Base-by-base conservation (phyloP, 169 alveolate genomes). In the Toxoplasma gondii region DNA sequence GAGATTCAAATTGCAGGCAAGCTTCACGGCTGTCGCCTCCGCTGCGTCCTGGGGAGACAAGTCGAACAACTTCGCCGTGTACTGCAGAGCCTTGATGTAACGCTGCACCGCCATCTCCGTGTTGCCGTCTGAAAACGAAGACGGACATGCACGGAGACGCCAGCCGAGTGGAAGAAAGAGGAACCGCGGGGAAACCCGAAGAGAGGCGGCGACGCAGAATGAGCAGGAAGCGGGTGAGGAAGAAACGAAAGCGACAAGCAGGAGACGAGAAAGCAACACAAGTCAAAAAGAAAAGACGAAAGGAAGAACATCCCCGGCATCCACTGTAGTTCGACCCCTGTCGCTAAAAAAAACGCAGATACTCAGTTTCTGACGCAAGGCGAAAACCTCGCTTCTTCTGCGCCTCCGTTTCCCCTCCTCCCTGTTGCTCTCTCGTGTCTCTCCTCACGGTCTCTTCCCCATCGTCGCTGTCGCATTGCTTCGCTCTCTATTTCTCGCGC, bases 91-190 rank as follows among this genome's bases (percentile, higher is more conserved):
- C 88, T 41, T 38, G 67, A 82, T 36, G 41, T 82, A 82, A 36
- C 88, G 2, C 88, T 82, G 88, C 16, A 82, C 88, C 39, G 88
- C 88, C 88, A 82, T 29, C 88, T 82, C 88, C 36, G 88, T 82
- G 41, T 82, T 82, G 22, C 88, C 88, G 39, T 43, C 88, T 82
- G 88, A 22, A 39, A 22, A 74, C 44, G 27, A n/a, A 36, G 38
- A n/a, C 82, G n/a, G 39, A 74, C 84, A 74, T n/a, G 17, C 22
- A 49, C 22, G 58, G 12, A 49, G 58, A 49, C 12, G 58, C 12
- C 4, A 7, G 58, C 58, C 4, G 12, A 4, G 58, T 12, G 58
- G 12, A 12, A 49, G 58, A 49, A n/a, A n/a, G n/a, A n/a, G n/a
- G n/a, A n/a, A n/a, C n/a, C n/a, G n/a, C 24, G 81, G 81, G 81